Base-by-base conservation (phyloP, 257 asterid species). In the Przewalskia tangutica region DNA sequence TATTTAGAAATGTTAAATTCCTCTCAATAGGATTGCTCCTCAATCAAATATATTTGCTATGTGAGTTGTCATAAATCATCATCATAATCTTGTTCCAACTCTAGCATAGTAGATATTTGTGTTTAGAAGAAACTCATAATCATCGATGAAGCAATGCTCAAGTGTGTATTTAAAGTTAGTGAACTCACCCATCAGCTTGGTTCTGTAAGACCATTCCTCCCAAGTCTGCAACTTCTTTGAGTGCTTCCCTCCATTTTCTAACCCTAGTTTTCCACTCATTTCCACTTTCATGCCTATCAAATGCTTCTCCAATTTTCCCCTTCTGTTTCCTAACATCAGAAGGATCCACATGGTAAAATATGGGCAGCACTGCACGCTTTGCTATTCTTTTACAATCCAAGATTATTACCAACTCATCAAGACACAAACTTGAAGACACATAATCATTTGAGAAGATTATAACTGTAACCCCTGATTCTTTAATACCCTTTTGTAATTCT, bases 371-470 rank as follows among this genome's bases (percentile, higher is more conserved):
- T 11, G 55, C 67, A 66, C 56, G 55, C 4, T 55, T 76, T 4
- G 65, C 5, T 12, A 32, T 82, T 18, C 55, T 82, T 65, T 75
- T 73, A 16, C 64, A 54, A 73, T 82, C 59, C 79, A 82, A 79
- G 66, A 82, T 76, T 77, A 73, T 23, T 20, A 76, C 82, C 16
- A 81, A 50, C 46, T 81, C 80, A n/a, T 81, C 84, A 73, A 81
- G 84, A 60, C 84, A 81, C 84, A 81, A 82, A 56, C 77, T 63
- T 38, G 85, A 82, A 48, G 23, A 71, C 27, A 68, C 85, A 27
- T 82, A 82, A 20, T 59, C 66, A 46, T 50, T 76, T 44, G 85
- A 82, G 23, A 82, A 34, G 8, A 82, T 16, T 2, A 60, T 36
- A 9, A 82, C 53, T 62, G 85, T 59, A 23, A 82, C 36, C 50